Evolutionary conservation across 257 asterid genomes (phyloP).

Genomic region (Solanum tarapatanum): DNA sequence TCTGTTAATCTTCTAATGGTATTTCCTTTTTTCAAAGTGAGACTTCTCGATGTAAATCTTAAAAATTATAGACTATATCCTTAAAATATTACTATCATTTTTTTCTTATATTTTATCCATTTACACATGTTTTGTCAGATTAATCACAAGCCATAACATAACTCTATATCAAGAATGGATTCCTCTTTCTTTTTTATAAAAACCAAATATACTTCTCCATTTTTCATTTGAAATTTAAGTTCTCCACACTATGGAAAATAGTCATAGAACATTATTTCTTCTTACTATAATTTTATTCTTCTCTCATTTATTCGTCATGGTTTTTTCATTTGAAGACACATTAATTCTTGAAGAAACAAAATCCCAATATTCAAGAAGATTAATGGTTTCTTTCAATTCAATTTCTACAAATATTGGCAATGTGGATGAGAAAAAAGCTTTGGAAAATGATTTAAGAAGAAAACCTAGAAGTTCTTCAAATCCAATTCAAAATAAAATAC

Average conservation of each 20-base stretch:
- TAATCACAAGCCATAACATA: constrained; percentile 14
- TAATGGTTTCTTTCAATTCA: constrained; percentile 17
- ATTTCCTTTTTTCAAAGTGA: background rate
- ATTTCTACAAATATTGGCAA: constrained; percentile 16
- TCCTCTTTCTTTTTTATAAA: background rate
- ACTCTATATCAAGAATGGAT: background rate
- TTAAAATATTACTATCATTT: background rate
- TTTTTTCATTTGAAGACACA: background rate
- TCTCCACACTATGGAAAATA: constrained; percentile 3
- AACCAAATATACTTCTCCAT: background rate
- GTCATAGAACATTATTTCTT: constrained; percentile 8
- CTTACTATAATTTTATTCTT: constrained; percentile 15
- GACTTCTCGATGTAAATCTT: background rate
- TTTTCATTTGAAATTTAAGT: background rate
- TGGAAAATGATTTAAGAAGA: constrained; percentile 27
- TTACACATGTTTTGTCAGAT: constrained; percentile 35
- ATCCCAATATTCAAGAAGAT: constrained; percentile 20
- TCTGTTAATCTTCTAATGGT: background rate
- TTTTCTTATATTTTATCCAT: background rate
- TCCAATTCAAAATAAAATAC: constrained; percentile 37
- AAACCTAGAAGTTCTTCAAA: constrained; percentile 43
- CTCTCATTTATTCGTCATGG: background rate
- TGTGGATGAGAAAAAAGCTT: constrained; percentile 23
- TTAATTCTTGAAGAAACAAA: background rate
- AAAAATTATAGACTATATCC: constrained; percentile 3